Evolutionary conservation across 768 basidiomycete genomes (phyloP).

Genomic region (Rhodosporidiobolus sp.): DNA sequence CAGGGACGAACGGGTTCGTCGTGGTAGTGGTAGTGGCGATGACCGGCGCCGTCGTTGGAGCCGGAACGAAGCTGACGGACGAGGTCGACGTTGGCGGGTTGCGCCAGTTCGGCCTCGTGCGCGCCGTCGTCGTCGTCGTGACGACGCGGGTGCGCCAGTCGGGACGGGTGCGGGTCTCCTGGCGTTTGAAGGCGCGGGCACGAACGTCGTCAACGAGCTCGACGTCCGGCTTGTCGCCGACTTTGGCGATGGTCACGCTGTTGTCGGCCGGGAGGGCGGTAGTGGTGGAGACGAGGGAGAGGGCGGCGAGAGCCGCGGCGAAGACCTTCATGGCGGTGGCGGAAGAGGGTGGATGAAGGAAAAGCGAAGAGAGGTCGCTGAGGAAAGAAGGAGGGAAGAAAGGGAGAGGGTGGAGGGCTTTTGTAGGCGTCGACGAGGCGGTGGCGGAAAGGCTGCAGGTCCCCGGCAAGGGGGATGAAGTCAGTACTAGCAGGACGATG

Average conservation of each 20-base stretch:
- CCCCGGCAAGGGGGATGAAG: not conserved
- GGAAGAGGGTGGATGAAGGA: not conserved
- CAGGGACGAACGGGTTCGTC: too few relatives aligned
- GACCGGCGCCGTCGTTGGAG: not conserved
- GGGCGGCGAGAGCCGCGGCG: not conserved
- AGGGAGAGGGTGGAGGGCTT: not conserved
- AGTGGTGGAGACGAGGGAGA: not conserved
- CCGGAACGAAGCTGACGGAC: not conserved
- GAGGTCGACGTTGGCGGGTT: not conserved
- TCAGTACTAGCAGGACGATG: not conserved
- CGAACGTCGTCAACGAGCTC: not conserved
- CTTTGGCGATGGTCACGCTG: not conserved
- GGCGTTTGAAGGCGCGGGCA: not conserved
- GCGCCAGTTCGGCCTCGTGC: not conserved
- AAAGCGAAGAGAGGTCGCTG: not conserved
- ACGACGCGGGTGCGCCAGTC: too few relatives aligned
- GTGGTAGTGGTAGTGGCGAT: too few relatives aligned
- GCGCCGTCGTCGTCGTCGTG: not conserved
- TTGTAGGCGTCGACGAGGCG: not conserved
- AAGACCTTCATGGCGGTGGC: not conserved
- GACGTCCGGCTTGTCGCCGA: slow-evolving; percentile 6
- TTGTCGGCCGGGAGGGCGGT: not conserved
- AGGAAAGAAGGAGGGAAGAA: not conserved
- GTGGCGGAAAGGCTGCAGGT: not conserved
- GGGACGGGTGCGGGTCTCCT: not conserved